Conservation (phyloP, 73 alveolate genomes). For the Paramecium pentaurelia region DNA sequence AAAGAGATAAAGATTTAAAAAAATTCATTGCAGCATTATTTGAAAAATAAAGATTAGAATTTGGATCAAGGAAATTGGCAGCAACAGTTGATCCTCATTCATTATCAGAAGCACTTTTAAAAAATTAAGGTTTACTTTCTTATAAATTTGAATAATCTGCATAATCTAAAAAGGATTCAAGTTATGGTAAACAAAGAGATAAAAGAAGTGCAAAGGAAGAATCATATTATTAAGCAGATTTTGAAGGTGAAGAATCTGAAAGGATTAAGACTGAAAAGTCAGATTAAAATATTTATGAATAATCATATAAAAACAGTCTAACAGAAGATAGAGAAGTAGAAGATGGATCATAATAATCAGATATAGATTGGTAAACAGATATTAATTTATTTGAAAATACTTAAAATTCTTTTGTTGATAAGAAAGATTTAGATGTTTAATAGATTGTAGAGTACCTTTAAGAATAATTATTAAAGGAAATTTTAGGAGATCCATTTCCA, state of each 20-base stretch:
- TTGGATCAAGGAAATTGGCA: background rate
- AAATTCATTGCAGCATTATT: background rate
- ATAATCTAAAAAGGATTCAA: background rate
- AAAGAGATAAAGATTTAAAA: conserved; percentile 17
- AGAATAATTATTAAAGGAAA: background rate
- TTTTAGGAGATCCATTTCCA: background rate
- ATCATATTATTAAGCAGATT: conserved; percentile 12
- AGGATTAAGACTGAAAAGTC: conserved; percentile 34
- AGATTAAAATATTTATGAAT: background rate
- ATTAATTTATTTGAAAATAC: background rate
- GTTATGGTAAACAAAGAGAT: background rate
- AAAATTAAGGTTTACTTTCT: background rate
- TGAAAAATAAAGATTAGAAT: background rate
- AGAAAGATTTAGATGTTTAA: background rate
- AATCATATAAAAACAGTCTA: background rate
- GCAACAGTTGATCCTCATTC: conserved; percentile 35
- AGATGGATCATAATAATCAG: background rate
- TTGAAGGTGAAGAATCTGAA: conserved; percentile 17
- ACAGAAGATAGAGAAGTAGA: background rate
- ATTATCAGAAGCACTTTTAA: background rate
- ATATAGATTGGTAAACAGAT: background rate
- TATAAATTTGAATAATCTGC: conserved; percentile 30
- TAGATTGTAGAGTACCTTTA: background rate
- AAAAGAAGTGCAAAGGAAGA: conserved; percentile 11
- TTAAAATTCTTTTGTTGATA: background rate